These are phyloP conservation scores for Thalia dealbata DNA, from an alignment of 176 grass and related monocot genomes.

Conservation along the genomic window DNA sequence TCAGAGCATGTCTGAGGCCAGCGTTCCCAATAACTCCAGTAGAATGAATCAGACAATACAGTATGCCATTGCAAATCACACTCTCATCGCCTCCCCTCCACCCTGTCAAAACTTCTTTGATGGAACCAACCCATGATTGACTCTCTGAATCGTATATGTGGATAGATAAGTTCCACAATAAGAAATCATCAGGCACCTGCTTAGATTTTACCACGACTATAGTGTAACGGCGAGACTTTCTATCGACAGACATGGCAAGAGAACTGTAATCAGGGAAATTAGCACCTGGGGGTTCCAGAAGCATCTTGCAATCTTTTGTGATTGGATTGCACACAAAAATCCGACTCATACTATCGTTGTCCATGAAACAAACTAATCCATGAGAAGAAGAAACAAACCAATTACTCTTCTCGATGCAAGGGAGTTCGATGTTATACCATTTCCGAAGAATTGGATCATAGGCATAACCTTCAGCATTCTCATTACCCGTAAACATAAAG, in stretches of 20 bases:
- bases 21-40: background rate
- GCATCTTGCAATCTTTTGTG: slow-evolving; percentile 4
- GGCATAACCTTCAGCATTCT: slow-evolving; percentile 56
- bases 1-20: background rate
- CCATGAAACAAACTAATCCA: slow-evolving; percentile 13
- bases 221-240: slow-evolving; percentile 4
- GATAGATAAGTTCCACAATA: slow-evolving; percentile 1
- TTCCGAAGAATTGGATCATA: slow-evolving; percentile 71
- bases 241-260: slow-evolving; percentile 5
- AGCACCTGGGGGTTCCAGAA: slow-evolving; percentile 5
- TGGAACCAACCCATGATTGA: slow-evolving; percentile 4
- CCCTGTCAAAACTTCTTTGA: background rate
- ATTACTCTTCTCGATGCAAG: slow-evolving; percentile 61
- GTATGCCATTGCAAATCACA: slow-evolving; percentile 5
- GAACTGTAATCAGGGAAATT: slow-evolving; percentile 3
- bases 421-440: slow-evolving; percentile 76
- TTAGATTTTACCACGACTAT: slow-evolving; percentile 1
- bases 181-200: slow-evolving; percentile 2
- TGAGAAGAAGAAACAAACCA: slow-evolving; percentile 66
- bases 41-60: slow-evolving; percentile 6
- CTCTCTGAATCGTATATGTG: background rate
- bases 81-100: slow-evolving; percentile 14
- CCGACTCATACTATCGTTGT: background rate
- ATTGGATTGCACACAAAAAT: slow-evolving; percentile 11
- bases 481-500: slow-evolving; percentile 76